These are phyloP conservation scores for Hibiscus tridactylites DNA, from an alignment of 345 rosid genomes.

Conservation along the genomic window DNA sequence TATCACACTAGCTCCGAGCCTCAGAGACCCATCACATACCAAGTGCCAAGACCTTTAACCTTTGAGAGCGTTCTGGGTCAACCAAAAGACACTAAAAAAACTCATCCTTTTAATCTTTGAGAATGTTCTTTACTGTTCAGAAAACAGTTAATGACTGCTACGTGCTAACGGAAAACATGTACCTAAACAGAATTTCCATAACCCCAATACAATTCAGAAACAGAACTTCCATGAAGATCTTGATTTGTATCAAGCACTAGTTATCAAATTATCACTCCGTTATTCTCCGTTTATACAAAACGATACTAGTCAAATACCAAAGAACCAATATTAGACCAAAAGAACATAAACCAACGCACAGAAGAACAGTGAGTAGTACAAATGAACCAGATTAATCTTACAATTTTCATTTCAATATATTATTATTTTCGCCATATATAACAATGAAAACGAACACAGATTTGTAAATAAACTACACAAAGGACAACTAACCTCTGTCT, in stretches of 20 bases:
- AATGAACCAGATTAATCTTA: not conserved
- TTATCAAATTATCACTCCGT: not conserved
- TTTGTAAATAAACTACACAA: not conserved
- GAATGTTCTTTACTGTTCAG: not conserved
- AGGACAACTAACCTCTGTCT: conserved; percentile 26
- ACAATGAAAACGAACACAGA: not conserved
- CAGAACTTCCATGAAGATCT: not conserved
- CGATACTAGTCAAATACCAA: not conserved
- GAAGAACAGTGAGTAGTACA: not conserved
- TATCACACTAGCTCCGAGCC: not conserved
- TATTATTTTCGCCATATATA: not conserved
- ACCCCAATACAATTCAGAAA: not conserved
- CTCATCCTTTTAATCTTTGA: not conserved
- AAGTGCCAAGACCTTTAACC: not conserved
- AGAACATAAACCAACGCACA: not conserved
- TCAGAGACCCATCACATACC: not conserved
- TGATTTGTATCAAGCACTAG: not conserved
- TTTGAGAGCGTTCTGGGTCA: not conserved
- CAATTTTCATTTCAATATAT: not conserved
- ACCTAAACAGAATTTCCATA: not conserved
- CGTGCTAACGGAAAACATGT: not conserved
- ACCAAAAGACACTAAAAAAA: not conserved
- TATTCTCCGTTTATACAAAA: not conserved
- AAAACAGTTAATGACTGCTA: not conserved
- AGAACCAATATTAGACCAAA: not conserved